Conservation (phyloP, 768 basidiomycete species). For the Candolleomyces efflorescens region DNA sequence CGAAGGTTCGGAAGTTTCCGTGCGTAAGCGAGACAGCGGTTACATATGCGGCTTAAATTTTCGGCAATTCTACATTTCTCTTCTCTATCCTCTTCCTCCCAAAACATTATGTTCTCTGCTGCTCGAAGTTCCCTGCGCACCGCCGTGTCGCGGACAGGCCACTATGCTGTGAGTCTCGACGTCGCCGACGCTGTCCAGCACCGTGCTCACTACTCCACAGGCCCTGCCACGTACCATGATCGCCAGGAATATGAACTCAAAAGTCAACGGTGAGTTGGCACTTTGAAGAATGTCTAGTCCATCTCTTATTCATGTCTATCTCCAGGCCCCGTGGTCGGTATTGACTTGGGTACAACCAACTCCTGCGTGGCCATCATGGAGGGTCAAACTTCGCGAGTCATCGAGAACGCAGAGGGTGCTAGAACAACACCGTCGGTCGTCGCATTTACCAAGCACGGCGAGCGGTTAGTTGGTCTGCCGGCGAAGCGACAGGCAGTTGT, state of each 20-base stretch:
- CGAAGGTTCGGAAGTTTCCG: conserved; percentile 23
- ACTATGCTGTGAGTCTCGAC: conserved; percentile 50
- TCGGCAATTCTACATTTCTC: conserved; percentile 9
- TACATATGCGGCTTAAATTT: conserved; percentile 12
- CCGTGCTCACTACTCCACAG: conserved; percentile 28
- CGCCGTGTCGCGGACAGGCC: conserved; percentile 55
- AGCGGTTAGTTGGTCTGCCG: conserved; percentile 92
- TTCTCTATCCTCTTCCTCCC: conserved; percentile 33
- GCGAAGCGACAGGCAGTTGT: conserved; percentile 98
- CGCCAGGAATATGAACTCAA: conserved; percentile 93
- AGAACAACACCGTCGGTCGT: conserved; percentile 98
- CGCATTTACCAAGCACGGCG: conserved; percentile 97
- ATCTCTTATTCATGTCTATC: neutral
- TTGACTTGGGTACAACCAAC: conserved; percentile 94
- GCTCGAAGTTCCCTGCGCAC: conserved; percentile 56
- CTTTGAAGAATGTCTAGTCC: conserved; percentile 1
- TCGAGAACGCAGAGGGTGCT: conserved; percentile 97
- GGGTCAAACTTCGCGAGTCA: conserved; percentile 89
- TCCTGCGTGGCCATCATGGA: conserved; percentile 95
- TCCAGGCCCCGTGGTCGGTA: conserved; percentile 86
- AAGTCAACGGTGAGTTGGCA: conserved; percentile 70
- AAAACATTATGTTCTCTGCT: conserved; percentile 68
- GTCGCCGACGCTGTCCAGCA: neutral
- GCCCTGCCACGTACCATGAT: conserved; percentile 67
- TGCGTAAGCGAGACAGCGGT: conserved; percentile 9